Conservation (phyloP, 2,329 filamentous ascomycete species). For the Fusarium sp. region DNA sequence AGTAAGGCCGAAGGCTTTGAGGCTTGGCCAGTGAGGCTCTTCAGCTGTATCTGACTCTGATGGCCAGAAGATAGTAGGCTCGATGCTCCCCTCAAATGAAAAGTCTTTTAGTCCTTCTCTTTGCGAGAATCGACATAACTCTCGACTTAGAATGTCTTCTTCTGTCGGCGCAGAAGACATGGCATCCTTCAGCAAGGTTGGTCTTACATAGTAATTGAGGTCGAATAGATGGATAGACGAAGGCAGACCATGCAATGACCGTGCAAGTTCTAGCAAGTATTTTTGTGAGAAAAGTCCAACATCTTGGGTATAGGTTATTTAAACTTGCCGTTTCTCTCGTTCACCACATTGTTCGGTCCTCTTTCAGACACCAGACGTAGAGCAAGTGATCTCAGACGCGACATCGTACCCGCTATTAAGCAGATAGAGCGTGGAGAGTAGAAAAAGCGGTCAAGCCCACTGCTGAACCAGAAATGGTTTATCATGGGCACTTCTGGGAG, state of each 20-base stretch:
- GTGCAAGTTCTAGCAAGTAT: background rate
- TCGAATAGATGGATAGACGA: background rate
- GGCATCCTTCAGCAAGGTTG: background rate
- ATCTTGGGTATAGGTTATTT: background rate
- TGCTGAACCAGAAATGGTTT: background rate
- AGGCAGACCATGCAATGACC: background rate
- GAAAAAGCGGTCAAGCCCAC: background rate
- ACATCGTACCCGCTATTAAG: constrained; percentile 5
- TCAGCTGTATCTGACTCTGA: background rate
- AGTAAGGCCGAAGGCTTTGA: background rate
- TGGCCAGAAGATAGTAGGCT: constrained; percentile 12
- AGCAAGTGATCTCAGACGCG: background rate
- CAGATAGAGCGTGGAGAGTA: background rate
- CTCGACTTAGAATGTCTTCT: background rate
- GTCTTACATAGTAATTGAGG: background rate
- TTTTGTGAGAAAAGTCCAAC: background rate
- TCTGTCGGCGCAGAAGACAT: background rate
- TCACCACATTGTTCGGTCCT: background rate
- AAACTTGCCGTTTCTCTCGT: background rate
- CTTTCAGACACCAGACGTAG: background rate
- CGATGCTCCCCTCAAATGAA: background rate
- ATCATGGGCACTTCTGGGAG: constrained; percentile 5
- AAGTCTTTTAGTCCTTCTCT: background rate
- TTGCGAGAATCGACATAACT: background rate
- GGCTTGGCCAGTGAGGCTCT: background rate